phyloP scores from a whole-genome alignment of 2,329 filamentous ascomycete species.

The Apiospora rasikravindrae region DNA sequence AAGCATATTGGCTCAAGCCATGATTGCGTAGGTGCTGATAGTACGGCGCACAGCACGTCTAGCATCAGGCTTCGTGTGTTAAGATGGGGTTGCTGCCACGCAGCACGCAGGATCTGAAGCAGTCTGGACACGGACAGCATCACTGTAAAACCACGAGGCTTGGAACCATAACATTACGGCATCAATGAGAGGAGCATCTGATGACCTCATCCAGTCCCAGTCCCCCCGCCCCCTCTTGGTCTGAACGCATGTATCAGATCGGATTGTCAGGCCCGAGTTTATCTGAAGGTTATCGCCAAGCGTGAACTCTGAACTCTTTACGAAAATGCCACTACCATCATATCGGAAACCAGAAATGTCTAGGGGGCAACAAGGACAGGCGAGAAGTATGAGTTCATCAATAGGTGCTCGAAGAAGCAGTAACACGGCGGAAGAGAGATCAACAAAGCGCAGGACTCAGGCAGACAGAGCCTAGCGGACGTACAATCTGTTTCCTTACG shows the following conservation, averaged over 20 bases:
- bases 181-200: too few species aligned
- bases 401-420: neutral
- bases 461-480: neutral
- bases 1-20: neutral
- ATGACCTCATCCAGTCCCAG: neutral
- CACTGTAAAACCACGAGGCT: neutral
- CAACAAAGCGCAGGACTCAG: neutral
- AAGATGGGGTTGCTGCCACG: neutral
- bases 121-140: neutral
- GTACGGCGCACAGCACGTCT: neutral
- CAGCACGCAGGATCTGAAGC: neutral
- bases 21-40: neutral
- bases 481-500: neutral
- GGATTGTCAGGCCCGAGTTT: neutral
- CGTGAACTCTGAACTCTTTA: neutral
- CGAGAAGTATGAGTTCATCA: neutral
- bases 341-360: neutral
- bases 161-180: neutral
- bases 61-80: neutral
- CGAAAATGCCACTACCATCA: neutral
- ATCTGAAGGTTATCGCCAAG: neutral
- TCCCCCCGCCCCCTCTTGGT: neutral
- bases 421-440: neutral
- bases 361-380: neutral
- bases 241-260: neutral